These are phyloP conservation scores for Geotrichum aggregatum DNA, from an alignment of 1,139 yeast genomes.

Conservation along the genomic window DNA sequence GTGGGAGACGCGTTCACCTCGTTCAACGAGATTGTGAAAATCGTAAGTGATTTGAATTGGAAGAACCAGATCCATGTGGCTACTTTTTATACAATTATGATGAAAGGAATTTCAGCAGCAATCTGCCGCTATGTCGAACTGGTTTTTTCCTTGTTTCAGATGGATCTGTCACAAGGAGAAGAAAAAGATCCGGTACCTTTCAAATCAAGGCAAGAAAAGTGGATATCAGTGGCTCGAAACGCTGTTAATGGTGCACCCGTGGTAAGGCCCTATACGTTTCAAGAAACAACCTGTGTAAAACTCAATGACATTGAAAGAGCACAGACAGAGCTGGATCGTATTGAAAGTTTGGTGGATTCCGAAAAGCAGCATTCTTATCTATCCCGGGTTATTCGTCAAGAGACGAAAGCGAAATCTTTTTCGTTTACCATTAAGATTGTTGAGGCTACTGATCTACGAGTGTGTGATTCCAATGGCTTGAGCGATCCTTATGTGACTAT, in stretches of 20 bases:
- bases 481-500: conserved; percentile 68
- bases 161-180: conserved; percentile 44
- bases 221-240: conserved; percentile 43
- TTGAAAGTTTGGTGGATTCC: conserved; percentile 62
- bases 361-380: conserved; percentile 54
- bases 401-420: conserved; percentile 45
- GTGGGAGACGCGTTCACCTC: conserved; percentile 65
- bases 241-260: conserved; percentile 42
- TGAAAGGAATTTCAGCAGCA: conserved; percentile 61
- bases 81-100: conserved; percentile 51
- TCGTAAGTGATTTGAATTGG: conserved; percentile 62
- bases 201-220: conserved; percentile 37
- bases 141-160: conserved; percentile 47
- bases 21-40: conserved; percentile 53
- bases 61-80: conserved; percentile 57
- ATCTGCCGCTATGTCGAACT: conserved; percentile 50
- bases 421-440: conserved; percentile 63
- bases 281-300: conserved; percentile 65
- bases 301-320: conserved; percentile 66
- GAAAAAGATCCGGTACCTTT: conserved; percentile 32
- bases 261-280: conserved; percentile 58
- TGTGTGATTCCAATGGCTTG: conserved; percentile 49
- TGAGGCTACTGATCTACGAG: conserved; percentile 65
- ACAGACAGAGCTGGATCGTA: conserved; percentile 51
- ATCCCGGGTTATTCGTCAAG: conserved; percentile 31